phyloP scores from a whole-genome alignment of 805 yeast species.

The Myxozyma neotropica region DNA sequence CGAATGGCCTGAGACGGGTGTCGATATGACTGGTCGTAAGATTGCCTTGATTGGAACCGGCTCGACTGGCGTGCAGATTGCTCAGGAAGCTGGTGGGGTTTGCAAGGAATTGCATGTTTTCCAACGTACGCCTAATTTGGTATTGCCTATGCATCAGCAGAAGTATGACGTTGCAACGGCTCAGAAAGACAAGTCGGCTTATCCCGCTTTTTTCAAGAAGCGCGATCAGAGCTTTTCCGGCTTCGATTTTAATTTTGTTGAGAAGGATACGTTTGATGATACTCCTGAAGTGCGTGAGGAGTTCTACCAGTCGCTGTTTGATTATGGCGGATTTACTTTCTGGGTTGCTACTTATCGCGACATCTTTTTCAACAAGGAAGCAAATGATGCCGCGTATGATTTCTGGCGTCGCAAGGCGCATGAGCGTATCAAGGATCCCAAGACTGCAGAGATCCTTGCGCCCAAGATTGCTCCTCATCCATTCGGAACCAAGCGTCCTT shows the following conservation, averaged over 20 bases:
- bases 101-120: conserved; percentile 34
- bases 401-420: conserved; percentile 36
- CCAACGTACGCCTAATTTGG: conserved; percentile 39
- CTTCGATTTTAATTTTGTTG: conserved; percentile 21
- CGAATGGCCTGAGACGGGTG: conserved; percentile 38
- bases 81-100: conserved; percentile 36
- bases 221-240: conserved; percentile 37
- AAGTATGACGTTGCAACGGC: conserved; percentile 10
- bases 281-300: conserved; percentile 33
- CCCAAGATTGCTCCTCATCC: conserved; percentile 38
- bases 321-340: conserved; percentile 40
- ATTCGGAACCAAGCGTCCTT: conserved; percentile 38
- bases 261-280: conserved; percentile 32
- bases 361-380: conserved; percentile 28
- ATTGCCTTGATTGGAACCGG: conserved; percentile 42
- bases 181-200: conserved; percentile 13
- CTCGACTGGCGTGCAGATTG: conserved; percentile 41
- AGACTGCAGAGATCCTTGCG: conserved; percentile 34
- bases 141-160: conserved; percentile 37
- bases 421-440: conserved; percentile 36
- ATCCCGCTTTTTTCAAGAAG: conserved; percentile 24
- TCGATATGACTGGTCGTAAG: conserved; percentile 34
- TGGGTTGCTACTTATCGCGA: conserved; percentile 40
- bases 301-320: conserved; percentile 35
- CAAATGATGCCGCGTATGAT: conserved; percentile 34